Evolutionary conservation across 2,329 filamentous ascomycete genomes (phyloP), one percentile per base, ranked within the genome.

Genomic region (Aspergillus sclerotialis): DNA sequence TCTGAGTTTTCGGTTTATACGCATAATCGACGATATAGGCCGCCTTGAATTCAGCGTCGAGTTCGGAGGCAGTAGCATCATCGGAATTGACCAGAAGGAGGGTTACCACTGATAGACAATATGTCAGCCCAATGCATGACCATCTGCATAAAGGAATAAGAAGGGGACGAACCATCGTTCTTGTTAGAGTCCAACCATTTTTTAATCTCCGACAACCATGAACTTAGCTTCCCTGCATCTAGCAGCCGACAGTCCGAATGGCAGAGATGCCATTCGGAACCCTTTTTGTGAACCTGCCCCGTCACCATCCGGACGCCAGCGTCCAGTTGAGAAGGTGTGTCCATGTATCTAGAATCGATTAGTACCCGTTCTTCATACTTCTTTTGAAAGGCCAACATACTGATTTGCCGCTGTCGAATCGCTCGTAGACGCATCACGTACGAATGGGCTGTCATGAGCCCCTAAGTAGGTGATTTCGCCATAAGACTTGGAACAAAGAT

Each of bases 401-500:
- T 89, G 84, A 57, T 87, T 84, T 5, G 81, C 83, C 2, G 78
- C 73, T 3, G 78, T 59, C 16, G 76, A 78, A 57, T 80, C 75
- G 40, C 63, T 66, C 1, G 77, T 82, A 36, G 70, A 72, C 16
- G 64, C 57, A 49, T 86, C 79, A 32, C 82, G 71, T 28, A 88
- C 59, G 55, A 88, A 89, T 8, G 83, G 70, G 40, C 76, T 79
- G 62, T 88, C 74, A 63, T 89, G 84, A 12, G 82, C 82, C 14
- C 84, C 84, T 52, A 90, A 75, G 57, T 89, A 75, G 3, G 84
- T 89, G 48, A 92, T 75, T 46, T 82, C 77, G 63, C 78, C 80
- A 67, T 92, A 92, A 12, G 75, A 64, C 43, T 76, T 76, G 41
- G 64, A 67, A 68, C 86, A 92, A 26, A 92, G 73, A 28, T 70